Conservation (phyloP, 192 early-diverging fungal species). For the Funneliformis geosporum region DNA sequence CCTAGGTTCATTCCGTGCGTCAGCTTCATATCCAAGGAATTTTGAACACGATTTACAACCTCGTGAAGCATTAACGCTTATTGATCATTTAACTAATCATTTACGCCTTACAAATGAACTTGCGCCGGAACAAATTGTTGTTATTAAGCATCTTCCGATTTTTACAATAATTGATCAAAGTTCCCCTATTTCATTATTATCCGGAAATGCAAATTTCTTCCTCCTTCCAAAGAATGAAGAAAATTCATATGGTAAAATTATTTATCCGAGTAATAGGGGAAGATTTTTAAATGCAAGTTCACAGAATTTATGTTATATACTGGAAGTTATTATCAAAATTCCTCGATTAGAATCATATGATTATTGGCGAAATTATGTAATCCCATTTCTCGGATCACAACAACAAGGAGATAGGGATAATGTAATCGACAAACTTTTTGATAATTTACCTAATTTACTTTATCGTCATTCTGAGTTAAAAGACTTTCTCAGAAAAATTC, state of each 20-base stretch:
- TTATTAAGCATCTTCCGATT: conserved; percentile 20
- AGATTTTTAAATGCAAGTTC: not conserved
- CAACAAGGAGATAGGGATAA: not conserved
- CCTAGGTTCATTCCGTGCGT: not conserved
- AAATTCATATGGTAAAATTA: not conserved
- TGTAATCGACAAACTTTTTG: not conserved
- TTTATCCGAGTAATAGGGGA: not conserved
- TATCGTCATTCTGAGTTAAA: not conserved
- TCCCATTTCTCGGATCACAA: not conserved
- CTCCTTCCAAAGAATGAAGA: not conserved
- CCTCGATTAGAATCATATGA: not conserved
- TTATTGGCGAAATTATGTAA: not conserved
- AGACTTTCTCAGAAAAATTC: not conserved
- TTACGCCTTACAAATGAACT: not conserved
- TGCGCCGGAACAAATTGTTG: not conserved
- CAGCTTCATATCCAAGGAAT: not conserved
- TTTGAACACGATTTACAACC: not conserved
- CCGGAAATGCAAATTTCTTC: not conserved
- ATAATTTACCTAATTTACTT: not conserved
- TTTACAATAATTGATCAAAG: not conserved
- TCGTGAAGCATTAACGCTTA: not conserved
- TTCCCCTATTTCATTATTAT: not conserved
- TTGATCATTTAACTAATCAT: not conserved
- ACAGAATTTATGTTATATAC: not conserved
- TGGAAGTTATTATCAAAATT: not conserved